Evolutionary conservation across 352 stramenopile genomes (phyloP), one percentile per base, ranked within the genome.

Genomic region (Pythium pyrilobum): DNA sequence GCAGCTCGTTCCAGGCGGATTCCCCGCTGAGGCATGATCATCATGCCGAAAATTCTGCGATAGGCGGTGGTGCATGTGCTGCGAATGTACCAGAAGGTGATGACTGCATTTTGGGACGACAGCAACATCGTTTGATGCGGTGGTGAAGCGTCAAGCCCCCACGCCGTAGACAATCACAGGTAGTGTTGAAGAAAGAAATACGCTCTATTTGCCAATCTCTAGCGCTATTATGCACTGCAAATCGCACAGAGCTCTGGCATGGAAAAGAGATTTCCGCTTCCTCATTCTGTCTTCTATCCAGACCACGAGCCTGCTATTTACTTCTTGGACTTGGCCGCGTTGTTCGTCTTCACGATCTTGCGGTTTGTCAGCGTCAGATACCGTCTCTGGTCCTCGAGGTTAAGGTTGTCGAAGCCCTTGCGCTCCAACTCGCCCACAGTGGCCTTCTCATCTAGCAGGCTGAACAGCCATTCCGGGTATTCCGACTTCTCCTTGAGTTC

Each of bases 321-420:
- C 65, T 93, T 93, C 76, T 93, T 93, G 45, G 82, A 80, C 75
- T 92, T 94, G 52, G 71, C 69, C 24, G 69, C 76, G 64, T 94
- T 94, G 56, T 72, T 87, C 36, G 48, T 61, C 70, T 92, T 92
- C 37, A 94, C 68, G 44, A 71, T 54, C 32, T 71, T 69, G 59
- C 81, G 79, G 62, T 92, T 92, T 45, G 71, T 66, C 34, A 94
- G 74, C 47, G 68, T 77, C 38, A 94, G 71, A 67, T 80, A 85
- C 61, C 81, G 83, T 54, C 81, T 80, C 69, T 94, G 81, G 37
- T 91, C 70, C 52, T 89, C 76, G 38, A 90, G 56, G 38, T 78
- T 59, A 12, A 94, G 63, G 54, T 79, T 91, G 56, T 92, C 81
- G 58, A 92, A 94, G 21, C 83, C 83, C 48, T 67, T 62, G 55